These are phyloP conservation scores for Globisporangium barbulae DNA, from an alignment of 352 stramenopile species.

Conservation along the genomic window DNA sequence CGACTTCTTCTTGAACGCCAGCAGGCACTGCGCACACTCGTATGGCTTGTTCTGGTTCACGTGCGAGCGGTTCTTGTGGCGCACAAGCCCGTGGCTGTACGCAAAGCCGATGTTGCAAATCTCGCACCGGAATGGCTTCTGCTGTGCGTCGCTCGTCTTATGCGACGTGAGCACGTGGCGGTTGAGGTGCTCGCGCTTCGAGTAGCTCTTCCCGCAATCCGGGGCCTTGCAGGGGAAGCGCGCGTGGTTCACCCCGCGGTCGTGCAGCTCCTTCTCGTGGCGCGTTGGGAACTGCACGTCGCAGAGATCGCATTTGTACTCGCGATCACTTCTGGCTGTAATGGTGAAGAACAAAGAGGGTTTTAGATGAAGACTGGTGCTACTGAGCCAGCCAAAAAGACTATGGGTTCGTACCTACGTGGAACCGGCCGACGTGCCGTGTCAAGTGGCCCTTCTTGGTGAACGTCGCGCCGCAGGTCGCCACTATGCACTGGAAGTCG, in stretches of 20 bases:
- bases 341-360: too few species aligned
- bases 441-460: slow-evolving; percentile 13
- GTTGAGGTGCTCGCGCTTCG: slow-evolving; percentile 59
- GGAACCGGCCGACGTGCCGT: slow-evolving; percentile 16
- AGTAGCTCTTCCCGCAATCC: slow-evolving; percentile 54
- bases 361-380: background rate
- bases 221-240: slow-evolving; percentile 39
- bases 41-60: slow-evolving; percentile 54
- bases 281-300: slow-evolving; percentile 19
- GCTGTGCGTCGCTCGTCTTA: slow-evolving; percentile 18
- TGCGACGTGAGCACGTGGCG: slow-evolving; percentile 53
- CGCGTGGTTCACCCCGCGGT: slow-evolving; percentile 10
- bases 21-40: slow-evolving; percentile 52
- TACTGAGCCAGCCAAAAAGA: background rate
- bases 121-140: slow-evolving; percentile 55
- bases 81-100: slow-evolving; percentile 66
- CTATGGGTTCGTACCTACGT: slow-evolving; percentile 8
- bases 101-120: slow-evolving; percentile 54
- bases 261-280: slow-evolving; percentile 30
- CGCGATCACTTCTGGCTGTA: background rate
- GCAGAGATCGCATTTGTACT: slow-evolving; percentile 15
- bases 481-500: slow-evolving; percentile 12
- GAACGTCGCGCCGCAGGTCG: slow-evolving; percentile 17
- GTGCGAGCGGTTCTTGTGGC: slow-evolving; percentile 50
- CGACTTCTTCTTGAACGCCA: slow-evolving; percentile 81